These are phyloP conservation scores for Lentinula aciculospora DNA, from an alignment of 768 basidiomycete genomes.

Conservation along the genomic window DNA sequence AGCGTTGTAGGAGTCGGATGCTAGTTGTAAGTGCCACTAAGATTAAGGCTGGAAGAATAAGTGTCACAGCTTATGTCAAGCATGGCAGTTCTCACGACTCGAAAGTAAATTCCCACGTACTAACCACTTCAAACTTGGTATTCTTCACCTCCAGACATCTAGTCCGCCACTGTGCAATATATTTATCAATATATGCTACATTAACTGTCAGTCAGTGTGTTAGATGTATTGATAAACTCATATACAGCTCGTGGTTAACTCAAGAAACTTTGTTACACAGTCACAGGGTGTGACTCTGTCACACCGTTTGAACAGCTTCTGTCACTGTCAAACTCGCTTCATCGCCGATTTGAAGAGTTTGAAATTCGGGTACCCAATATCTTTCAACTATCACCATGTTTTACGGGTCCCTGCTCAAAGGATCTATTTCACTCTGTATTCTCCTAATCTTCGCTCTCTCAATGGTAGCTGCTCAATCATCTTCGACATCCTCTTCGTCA, in stretches of 20 bases:
- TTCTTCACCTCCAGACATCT: too few species aligned
- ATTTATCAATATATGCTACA: too few species aligned
- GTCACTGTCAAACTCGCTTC: neutral
- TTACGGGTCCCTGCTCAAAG: neutral
- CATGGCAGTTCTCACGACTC: too few species aligned
- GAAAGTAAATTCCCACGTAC: too few species aligned
- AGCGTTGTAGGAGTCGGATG: too few species aligned
- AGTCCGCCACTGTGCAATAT: too few species aligned
- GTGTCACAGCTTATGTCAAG: too few species aligned
- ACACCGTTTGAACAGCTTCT: neutral
- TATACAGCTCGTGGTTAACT: neutral
- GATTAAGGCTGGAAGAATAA: too few species aligned
- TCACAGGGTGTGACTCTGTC: neutral
- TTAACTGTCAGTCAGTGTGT: too few species aligned
- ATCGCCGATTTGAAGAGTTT: neutral
- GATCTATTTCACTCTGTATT: neutral
- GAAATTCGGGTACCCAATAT: neutral
- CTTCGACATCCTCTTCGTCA: neutral
- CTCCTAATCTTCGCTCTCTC: neutral
- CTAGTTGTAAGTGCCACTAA: too few species aligned
- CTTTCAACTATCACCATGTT: neutral
- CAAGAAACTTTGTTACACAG: too few species aligned
- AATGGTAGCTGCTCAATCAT: neutral
- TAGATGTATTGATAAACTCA: neutral
- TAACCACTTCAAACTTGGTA: too few species aligned